A percentile compares a stretch with the other conserved stretches of the same genome.
Conservation (phyloP, 352 stramenopile genomes). For the Phytopythium oedochilum region DNA sequence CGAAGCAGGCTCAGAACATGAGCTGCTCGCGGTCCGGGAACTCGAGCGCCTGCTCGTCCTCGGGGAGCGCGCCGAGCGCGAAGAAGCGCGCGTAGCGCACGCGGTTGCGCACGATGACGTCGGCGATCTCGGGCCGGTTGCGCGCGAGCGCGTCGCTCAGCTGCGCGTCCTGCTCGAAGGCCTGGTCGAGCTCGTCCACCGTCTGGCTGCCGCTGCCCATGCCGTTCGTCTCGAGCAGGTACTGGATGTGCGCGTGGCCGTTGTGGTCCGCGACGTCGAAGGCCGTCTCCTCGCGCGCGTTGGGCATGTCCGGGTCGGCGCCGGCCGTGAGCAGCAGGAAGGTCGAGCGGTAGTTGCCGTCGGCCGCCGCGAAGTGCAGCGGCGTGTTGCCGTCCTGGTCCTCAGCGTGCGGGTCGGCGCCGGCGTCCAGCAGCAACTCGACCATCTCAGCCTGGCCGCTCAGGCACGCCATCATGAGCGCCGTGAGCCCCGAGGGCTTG, state of each 20-base stretch:
- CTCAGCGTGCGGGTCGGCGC: constrained; percentile 71
- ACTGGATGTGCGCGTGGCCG: constrained; percentile 67
- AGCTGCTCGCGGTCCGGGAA: constrained; percentile 34
- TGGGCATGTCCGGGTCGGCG: constrained; percentile 81
- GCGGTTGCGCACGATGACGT: constrained; percentile 75
- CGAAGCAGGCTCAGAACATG: constrained; percentile 6
- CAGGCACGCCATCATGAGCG: constrained; percentile 67
- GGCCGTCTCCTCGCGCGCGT: constrained; percentile 70
- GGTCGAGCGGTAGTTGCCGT: constrained; percentile 72
- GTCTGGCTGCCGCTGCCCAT: constrained; percentile 48
- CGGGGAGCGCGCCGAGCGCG: constrained; percentile 47
- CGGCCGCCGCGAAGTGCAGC: constrained; percentile 69
- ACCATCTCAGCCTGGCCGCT: constrained; percentile 53
- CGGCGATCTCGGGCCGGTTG: constrained; percentile 63
- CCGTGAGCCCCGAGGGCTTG: constrained; percentile 40
- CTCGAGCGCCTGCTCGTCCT: constrained; percentile 43
- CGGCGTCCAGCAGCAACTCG: constrained; percentile 64
- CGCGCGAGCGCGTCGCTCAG: constrained; percentile 52
- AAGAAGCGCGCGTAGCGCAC: constrained; percentile 71
- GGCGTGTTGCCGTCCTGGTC: constrained; percentile 78
- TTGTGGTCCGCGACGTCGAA: constrained; percentile 70
- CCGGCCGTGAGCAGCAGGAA: constrained; percentile 80
- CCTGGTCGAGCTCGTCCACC: constrained; percentile 56
- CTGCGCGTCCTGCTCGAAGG: constrained; percentile 54
- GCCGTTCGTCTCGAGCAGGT: constrained; percentile 77